These are phyloP conservation scores for Amanita polypyramis DNA, from an alignment of 768 basidiomycete species.

Conservation along the genomic window DNA sequence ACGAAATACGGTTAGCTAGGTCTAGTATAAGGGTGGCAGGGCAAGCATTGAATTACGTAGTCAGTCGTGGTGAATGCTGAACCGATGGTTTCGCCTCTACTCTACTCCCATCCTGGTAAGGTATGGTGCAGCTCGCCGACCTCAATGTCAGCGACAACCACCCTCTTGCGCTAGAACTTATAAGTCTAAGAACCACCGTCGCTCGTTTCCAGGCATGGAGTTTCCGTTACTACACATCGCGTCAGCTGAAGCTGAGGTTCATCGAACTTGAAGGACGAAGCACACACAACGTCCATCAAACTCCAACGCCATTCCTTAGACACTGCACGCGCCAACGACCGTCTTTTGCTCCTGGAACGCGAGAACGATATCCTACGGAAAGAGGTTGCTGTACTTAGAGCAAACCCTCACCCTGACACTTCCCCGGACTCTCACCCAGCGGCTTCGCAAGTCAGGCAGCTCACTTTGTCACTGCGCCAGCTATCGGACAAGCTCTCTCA, in stretches of 20 bases:
- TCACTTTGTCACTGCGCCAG: conserved; percentile 59
- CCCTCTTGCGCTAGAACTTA: conserved; percentile 35
- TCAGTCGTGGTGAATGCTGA: too few species aligned
- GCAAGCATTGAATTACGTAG: too few species aligned
- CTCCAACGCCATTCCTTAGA: conserved; percentile 56
- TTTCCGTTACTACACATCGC: conserved; percentile 7
- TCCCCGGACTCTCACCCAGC: conserved; percentile 17
- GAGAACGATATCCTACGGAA: conserved; percentile 48
- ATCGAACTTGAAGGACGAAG: conserved; percentile 45
- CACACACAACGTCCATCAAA: conserved; percentile 52
- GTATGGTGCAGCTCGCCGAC: conserved; percentile 4
- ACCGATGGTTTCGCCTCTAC: too few species aligned
- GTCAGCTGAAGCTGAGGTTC: conserved; percentile 8
- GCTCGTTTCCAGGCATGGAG: conserved; percentile 37
- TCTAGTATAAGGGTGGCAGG: too few species aligned
- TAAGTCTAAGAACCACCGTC: conserved; percentile 33
- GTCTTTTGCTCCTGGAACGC: conserved; percentile 36
- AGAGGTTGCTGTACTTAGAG: conserved; percentile 47
- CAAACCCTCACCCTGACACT: conserved; percentile 34
- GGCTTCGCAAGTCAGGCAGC: conserved; percentile 30
- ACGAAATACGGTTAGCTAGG: too few species aligned
- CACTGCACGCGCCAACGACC: conserved; percentile 35
- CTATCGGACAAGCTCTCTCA: conserved; percentile 57
- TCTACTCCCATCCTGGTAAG: too few species aligned
- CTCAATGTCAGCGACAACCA: conserved; percentile 16